phyloP scores from a whole-genome alignment of 2,329 filamentous ascomycete species.

The Leptographium flavum region DNA sequence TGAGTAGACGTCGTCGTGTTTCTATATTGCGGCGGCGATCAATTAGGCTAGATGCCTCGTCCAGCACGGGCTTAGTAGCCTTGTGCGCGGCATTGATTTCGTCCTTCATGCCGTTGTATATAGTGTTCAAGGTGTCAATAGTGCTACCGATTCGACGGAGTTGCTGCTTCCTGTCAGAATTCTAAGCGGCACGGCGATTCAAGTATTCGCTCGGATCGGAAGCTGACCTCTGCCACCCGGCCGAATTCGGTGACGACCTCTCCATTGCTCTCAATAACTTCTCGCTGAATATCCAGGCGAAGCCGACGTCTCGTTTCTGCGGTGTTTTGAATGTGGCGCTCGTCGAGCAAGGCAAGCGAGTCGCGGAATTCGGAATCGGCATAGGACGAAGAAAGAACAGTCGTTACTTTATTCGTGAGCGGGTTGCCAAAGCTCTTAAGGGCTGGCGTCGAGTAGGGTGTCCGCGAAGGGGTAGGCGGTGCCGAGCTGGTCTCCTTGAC shows the following conservation, averaged over 20 bases:
- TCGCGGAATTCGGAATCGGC: constrained; percentile 85
- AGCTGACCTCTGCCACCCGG: constrained; percentile 65
- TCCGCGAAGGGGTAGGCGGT: constrained; percentile 18
- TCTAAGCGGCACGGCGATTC: background rate
- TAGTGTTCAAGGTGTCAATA: constrained; percentile 64
- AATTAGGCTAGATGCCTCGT: constrained; percentile 63
- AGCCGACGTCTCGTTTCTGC: constrained; percentile 66
- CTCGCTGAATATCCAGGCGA: constrained; percentile 72
- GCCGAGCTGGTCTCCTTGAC: background rate
- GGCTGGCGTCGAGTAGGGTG: constrained; percentile 14
- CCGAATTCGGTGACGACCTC: constrained; percentile 81
- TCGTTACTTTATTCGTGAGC: constrained; percentile 67
- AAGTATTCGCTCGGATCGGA: no score
- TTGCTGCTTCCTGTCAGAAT: constrained; percentile 45
- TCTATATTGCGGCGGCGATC: constrained; percentile 60
- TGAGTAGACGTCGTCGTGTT: constrained; percentile 63
- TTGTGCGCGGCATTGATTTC: constrained; percentile 63
- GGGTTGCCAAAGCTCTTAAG: constrained; percentile 39
- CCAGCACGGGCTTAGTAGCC: constrained; percentile 59
- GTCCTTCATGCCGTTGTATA: constrained; percentile 65
- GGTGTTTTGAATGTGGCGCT: constrained; percentile 55
- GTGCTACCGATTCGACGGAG: constrained; percentile 68
- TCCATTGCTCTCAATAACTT: constrained; percentile 86
- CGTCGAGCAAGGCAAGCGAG: constrained; percentile 64
- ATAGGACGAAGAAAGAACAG: constrained; percentile 81